Percentiles rank a stretch among this genome's conserved stretches.
These are phyloP conservation scores for Lepraria neglecta DNA, from an alignment of 495 filamentous ascomycete species.

Conservation along the genomic window DNA sequence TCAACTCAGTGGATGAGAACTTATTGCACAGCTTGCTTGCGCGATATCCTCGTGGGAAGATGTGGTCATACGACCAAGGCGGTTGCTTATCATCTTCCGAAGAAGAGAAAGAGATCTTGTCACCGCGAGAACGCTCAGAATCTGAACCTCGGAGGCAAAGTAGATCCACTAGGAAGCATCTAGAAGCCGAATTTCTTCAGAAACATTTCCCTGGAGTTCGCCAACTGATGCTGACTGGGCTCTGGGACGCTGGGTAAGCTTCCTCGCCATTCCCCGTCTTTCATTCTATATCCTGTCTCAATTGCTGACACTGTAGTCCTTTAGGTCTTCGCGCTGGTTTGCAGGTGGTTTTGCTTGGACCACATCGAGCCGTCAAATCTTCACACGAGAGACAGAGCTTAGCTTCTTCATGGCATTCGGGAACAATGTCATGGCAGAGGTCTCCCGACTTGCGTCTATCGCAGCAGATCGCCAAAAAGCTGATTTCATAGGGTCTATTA, in stretches of 20 bases:
- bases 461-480: slow-evolving; percentile 48
- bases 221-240: slow-evolving; percentile 36
- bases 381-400: slow-evolving; percentile 45
- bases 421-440: slow-evolving; percentile 61
- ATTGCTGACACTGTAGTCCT: too few relatives aligned
- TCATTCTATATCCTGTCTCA: too few relatives aligned
- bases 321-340: slow-evolving; percentile 53
- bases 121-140: slow-evolving; percentile 22
- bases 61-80: slow-evolving; percentile 52
- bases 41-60: slow-evolving; percentile 54
- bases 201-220: slow-evolving; percentile 38
- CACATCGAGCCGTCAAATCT: slow-evolving; percentile 27
- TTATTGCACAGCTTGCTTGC: slow-evolving; percentile 49
- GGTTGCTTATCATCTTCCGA: slow-evolving; percentile 29
- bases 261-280: not conserved
- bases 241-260: slow-evolving; percentile 57
- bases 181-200: slow-evolving; percentile 41
- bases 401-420: slow-evolving; percentile 54
- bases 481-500: slow-evolving; percentile 67
- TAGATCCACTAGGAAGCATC: slow-evolving; percentile 32
- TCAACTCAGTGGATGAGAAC: slow-evolving; percentile 33
- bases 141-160: slow-evolving; percentile 26
- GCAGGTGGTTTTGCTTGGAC: slow-evolving; percentile 62
- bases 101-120: slow-evolving; percentile 31
- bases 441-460: slow-evolving; percentile 46